A percentile compares a stretch with the other conserved stretches of the same genome.
These are phyloP conservation scores for Zymoseptoria tritici DNA, from an alignment of 2,329 filamentous ascomycete species.

Conservation along the genomic window DNA sequence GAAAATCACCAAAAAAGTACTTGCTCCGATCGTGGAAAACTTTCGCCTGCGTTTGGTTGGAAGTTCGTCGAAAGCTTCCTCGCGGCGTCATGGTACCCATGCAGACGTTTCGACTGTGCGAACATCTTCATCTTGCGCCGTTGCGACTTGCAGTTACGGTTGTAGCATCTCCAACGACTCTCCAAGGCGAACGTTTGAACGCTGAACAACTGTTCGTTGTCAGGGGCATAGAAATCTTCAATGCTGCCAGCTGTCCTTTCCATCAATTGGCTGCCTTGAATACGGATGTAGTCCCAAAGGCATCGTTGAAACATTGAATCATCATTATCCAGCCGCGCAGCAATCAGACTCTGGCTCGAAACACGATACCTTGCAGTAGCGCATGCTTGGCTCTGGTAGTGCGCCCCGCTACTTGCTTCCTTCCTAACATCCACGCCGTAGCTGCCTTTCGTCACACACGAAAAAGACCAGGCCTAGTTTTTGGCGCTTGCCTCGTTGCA, in stretches of 20 bases:
- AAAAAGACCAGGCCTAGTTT: neutral
- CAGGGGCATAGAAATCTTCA: neutral
- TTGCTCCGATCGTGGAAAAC: neutral
- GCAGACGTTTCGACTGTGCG: neutral
- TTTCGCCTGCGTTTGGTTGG: neutral
- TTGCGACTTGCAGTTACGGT: neutral
- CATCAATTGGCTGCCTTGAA: neutral
- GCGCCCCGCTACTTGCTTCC: neutral
- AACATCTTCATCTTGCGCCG: neutral
- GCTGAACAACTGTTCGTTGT: neutral
- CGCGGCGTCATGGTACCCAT: neutral
- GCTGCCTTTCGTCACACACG: neutral
- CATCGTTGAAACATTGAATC: neutral
- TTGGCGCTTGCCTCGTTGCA: neutral
- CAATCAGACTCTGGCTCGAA: neutral
- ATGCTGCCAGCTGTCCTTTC: neutral
- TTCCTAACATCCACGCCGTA: neutral
- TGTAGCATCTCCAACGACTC: neutral
- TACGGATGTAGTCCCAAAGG: neutral
- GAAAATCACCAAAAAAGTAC: neutral
- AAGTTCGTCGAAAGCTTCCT: neutral
- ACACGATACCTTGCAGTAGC: neutral
- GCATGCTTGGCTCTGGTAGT: neutral
- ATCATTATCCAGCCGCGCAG: neutral
- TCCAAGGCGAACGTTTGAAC: neutral